Evolutionary conservation across 2,329 filamentous ascomycete species (phyloP), one percentile per base, ranked within the genome.

Genomic region (Colletotrichum chlorophyti): DNA sequence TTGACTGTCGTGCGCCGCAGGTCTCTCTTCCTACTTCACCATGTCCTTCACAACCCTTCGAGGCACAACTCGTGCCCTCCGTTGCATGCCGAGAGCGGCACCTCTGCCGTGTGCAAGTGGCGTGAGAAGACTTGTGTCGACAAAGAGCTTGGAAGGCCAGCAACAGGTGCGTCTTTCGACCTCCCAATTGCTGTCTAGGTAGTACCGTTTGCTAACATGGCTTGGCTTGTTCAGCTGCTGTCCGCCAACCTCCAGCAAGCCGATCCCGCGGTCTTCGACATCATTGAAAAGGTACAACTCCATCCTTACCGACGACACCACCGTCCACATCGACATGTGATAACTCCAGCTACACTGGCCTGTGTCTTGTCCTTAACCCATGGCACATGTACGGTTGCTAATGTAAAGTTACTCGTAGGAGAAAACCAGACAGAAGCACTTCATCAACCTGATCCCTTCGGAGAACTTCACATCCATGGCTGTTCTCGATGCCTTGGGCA

Each of bases 391-490:
- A 14, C 9, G 27, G 24, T 19, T 29, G 35, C 45, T 64, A 54
- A 63, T 54, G 19, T 35, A 21, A 15, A 12, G 15, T n/a, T 60
- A 59, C 57, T 35, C 34, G 10, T 31, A 97, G 91, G 95, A 99
- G 82, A 98, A 98, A 85, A 85, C 84, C 66, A 86, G 95, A 66
- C 95, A 99, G 76, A 96, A 97, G 77, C 93, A 98, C 76, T 99
- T 97, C 71, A 97, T 99, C 79, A 98, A 98, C 76, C 83, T 97
- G 57, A 97, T 97, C 65, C 93, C 93, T 17, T 97, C 93, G 6
- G 93, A 97, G 78, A 97, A 97, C 79, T 96, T 97, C 71, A 97
- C 93, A 23, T 96, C 93, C 7, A 91, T 96, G 74, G 91, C 93
- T 26, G 93, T 97, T 17, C 84, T 97, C 53, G 93, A 97, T 81